Conservation (phyloP, 2,329 filamentous ascomycete genomes). For the Aspergillus aculeatus region DNA sequence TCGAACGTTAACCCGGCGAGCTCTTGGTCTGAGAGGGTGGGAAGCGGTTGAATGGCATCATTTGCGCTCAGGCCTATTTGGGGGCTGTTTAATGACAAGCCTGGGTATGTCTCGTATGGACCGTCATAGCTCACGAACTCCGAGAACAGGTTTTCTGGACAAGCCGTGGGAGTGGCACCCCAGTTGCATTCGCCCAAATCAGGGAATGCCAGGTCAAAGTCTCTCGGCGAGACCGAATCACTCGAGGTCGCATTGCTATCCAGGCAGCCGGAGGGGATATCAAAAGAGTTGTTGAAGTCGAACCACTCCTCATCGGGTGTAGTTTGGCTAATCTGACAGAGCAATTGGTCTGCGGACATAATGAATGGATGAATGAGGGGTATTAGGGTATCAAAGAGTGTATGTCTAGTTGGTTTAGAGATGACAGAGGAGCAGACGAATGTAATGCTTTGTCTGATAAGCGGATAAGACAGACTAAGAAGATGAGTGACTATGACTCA, state of each 20-base stretch:
- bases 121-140: constrained; percentile 26
- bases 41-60: constrained; percentile 11
- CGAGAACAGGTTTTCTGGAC: constrained; percentile 23
- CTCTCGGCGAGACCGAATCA: constrained; percentile 31
- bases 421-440: constrained; percentile 1
- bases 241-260: constrained; percentile 31
- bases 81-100: constrained; percentile 15
- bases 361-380: constrained; percentile 1
- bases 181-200: constrained; percentile 24
- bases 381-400: not conserved
- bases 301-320: constrained; percentile 29
- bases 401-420: not conserved
- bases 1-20: constrained; percentile 8
- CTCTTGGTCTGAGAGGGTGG: constrained; percentile 5
- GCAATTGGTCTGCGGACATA: constrained; percentile 31
- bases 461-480: constrained; percentile 1
- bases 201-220: constrained; percentile 28
- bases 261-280: constrained; percentile 28
- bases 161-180: constrained; percentile 19
- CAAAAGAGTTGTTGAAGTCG: constrained; percentile 37
- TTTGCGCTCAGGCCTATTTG: constrained; percentile 18
- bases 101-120: constrained; percentile 19
- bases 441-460: constrained; percentile 5
- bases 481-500: constrained; percentile 1
- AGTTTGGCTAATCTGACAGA: constrained; percentile 23